Evolutionary conservation across 495 filamentous ascomycete genomes (phyloP).

Genomic region (Talaromyces adpressus): DNA sequence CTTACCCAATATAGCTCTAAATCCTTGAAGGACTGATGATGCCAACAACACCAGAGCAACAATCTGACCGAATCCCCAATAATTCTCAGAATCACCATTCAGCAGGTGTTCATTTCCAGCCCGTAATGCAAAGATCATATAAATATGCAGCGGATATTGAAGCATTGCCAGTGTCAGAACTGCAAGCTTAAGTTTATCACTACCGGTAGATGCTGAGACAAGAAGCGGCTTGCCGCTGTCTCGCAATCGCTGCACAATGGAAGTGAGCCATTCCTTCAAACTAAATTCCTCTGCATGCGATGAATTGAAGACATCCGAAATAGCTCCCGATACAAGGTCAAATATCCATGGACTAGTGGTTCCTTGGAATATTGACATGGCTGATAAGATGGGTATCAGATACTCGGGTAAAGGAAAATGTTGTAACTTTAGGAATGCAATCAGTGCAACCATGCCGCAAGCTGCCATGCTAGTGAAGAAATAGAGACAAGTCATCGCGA

Average conservation of each 20-base stretch:
- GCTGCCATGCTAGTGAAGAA: neutral
- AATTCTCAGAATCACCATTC: conserved; percentile 3
- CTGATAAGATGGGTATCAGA: too few relatives aligned
- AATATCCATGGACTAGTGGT: too few relatives aligned
- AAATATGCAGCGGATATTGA: conserved; percentile 3
- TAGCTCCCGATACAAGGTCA: neutral
- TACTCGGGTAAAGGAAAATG: too few relatives aligned
- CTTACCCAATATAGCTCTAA: neutral
- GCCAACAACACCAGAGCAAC: conserved; percentile 3
- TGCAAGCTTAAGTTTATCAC: neutral
- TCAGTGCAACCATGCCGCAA: neutral
- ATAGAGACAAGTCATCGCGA: neutral
- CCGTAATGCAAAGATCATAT: conserved; percentile 1
- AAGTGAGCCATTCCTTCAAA: neutral
- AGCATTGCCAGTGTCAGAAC: neutral
- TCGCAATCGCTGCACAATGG: neutral
- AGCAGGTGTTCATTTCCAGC: neutral
- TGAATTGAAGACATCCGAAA: neutral
- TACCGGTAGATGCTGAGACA: neutral
- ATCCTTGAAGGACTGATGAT: conserved; percentile 1
- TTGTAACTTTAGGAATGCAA: neutral
- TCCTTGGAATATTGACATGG: too few relatives aligned
- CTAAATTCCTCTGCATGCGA: neutral
- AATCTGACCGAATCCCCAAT: conserved; percentile 9
- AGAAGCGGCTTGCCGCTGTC: too few relatives aligned